These are phyloP conservation scores for Citrus inodora DNA, from an alignment of 345 rosid genomes.

Conservation along the genomic window DNA sequence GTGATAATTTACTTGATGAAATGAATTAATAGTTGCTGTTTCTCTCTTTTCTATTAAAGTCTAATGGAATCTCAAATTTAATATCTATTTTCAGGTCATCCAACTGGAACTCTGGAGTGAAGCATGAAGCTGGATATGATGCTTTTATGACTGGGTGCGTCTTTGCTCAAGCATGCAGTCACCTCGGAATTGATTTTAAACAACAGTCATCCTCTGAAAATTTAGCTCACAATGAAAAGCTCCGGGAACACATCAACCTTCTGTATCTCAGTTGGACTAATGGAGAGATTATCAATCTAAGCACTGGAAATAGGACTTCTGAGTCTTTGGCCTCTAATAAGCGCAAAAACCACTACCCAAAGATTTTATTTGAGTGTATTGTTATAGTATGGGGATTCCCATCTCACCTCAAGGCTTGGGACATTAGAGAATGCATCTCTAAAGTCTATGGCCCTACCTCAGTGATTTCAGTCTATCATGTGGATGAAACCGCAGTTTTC, in stretches of 20 bases:
- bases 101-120: conserved; percentile 76
- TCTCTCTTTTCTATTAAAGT: not conserved
- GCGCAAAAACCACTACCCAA: conserved; percentile 20
- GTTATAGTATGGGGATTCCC: conserved; percentile 81
- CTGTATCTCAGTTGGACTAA: conserved; percentile 82
- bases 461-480: conserved; percentile 49
- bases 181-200: conserved; percentile 68
- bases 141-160: conserved; percentile 98
- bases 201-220: conserved; percentile 33
- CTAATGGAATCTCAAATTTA: not conserved
- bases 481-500: conserved; percentile 75
- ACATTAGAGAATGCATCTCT: conserved; percentile 65
- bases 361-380: conserved; percentile 47
- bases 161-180: conserved; percentile 82
- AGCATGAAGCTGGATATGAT: conserved; percentile 99
- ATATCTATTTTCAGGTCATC: conserved; percentile 50
- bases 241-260: conserved; percentile 62
- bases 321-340: conserved; percentile 28
- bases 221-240: conserved; percentile 49
- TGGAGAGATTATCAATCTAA: conserved; percentile 63
- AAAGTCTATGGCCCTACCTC: conserved; percentile 61
- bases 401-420: conserved; percentile 50
- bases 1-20: not conserved
- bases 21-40: not conserved
- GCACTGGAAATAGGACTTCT: conserved; percentile 41